A percentile compares a stretch with the other conserved stretches of the same genome.
Conservation (phyloP, 2,329 filamentous ascomycete genomes). For the Colletotrichum melonis region DNA sequence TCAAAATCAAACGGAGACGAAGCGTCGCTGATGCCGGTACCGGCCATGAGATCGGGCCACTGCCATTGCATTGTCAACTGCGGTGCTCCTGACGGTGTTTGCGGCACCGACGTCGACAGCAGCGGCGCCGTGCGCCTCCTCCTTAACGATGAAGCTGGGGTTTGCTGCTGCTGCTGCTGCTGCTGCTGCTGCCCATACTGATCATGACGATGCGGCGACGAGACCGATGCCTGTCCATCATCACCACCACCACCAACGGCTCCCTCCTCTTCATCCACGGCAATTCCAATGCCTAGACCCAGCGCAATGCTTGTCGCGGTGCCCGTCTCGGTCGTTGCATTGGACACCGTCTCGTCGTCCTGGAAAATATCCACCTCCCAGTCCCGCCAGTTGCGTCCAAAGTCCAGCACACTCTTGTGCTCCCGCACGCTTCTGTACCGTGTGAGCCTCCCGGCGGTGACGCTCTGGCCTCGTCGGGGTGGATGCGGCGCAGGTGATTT, state of each 20-base stretch:
- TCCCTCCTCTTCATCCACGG: slow-evolving; percentile 21
- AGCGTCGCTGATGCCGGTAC: background rate
- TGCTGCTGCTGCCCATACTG: slow-evolving; percentile 9
- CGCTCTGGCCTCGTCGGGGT: slow-evolving; percentile 29
- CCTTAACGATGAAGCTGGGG: slow-evolving; percentile 15
- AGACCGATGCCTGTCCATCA: background rate
- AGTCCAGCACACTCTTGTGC: slow-evolving; percentile 32
- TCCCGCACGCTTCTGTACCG: slow-evolving; percentile 32
- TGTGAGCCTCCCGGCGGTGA: slow-evolving; percentile 18
- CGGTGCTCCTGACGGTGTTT: slow-evolving; percentile 21
- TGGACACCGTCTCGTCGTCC: slow-evolving; percentile 31
- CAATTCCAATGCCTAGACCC: slow-evolving; percentile 27
- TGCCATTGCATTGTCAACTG: slow-evolving; percentile 20
- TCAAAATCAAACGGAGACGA: background rate
- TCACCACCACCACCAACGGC: background rate
- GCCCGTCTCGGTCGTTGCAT: slow-evolving; percentile 34
- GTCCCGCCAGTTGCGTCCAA: slow-evolving; percentile 33
- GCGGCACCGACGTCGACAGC: slow-evolving; percentile 4
- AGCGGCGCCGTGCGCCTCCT: slow-evolving; percentile 27
- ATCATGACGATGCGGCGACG: background rate
- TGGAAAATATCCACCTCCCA: slow-evolving; percentile 34
- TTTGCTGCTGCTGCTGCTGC: background rate
- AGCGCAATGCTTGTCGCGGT: slow-evolving; percentile 29
- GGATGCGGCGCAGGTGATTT: slow-evolving; percentile 33
- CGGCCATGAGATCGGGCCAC: slow-evolving; percentile 11